These are phyloP conservation scores for Solioccasus polychromus DNA, from an alignment of 768 basidiomycete species.

Conservation along the genomic window DNA sequence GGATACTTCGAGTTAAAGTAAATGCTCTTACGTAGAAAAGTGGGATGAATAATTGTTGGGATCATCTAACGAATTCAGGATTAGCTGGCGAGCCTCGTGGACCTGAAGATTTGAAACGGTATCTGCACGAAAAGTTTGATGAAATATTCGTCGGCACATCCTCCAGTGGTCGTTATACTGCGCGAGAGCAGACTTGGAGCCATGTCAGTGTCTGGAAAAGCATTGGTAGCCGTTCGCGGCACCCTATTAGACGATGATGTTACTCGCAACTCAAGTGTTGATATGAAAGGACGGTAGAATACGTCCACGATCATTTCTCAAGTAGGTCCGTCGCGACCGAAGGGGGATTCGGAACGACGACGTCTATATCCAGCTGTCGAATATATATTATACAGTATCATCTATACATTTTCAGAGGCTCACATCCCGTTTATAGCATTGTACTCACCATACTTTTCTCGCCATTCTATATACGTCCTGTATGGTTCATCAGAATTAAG, in stretches of 20 bases:
- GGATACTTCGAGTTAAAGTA: too few relatives aligned
- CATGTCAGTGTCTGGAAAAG: neutral
- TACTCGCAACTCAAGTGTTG: neutral
- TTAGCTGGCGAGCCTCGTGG: constrained; percentile 8
- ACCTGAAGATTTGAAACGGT: constrained; percentile 9
- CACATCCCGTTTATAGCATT: neutral
- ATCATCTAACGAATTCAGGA: constrained; percentile 9
- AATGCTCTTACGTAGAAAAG: constrained; percentile 5
- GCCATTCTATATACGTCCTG: neutral
- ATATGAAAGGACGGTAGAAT: neutral
- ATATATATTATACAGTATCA: neutral
- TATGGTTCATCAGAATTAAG: neutral
- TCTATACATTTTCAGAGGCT: neutral
- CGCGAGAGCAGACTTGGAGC: neutral
- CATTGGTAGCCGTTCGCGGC: too few relatives aligned
- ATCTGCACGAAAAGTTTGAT: constrained; percentile 14
- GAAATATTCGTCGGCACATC: constrained; percentile 16
- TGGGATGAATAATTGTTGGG: neutral
- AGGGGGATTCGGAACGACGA: neutral
- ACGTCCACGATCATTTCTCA: neutral
- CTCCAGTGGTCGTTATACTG: neutral
- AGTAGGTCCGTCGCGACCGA: neutral
- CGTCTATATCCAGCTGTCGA: neutral
- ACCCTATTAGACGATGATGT: too few relatives aligned
- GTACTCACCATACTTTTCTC: neutral